phyloP scores from a whole-genome alignment of 2,329 filamentous ascomycete species.

The Hypocreales sp. region DNA sequence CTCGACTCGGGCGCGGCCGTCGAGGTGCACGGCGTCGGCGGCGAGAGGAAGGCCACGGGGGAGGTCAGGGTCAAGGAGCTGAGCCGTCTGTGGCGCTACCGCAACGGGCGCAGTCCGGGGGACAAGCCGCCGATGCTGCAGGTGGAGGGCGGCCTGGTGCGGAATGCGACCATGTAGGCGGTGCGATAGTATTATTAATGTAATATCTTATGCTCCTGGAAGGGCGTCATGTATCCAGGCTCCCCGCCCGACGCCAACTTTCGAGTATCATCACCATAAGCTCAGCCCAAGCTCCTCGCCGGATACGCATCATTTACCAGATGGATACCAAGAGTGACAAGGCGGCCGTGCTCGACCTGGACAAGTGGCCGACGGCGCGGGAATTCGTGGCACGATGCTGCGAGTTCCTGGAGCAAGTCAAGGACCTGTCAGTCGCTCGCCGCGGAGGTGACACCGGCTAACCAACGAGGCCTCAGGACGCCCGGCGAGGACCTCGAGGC shows the following conservation, averaged over 20 bases:
- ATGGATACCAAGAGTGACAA: too few species aligned
- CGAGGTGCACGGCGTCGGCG: conserved; percentile 19
- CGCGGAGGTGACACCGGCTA: too few species aligned
- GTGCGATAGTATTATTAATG: too few species aligned
- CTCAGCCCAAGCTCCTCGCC: too few species aligned
- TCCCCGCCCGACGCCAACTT: too few species aligned
- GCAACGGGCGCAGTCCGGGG: conserved; percentile 39
- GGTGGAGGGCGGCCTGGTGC: conserved; percentile 19
- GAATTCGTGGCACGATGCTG: conserved; percentile 12
- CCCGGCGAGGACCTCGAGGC: conserved; percentile 28
- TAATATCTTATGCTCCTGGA: too few species aligned
- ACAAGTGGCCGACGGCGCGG: conserved; percentile 12
- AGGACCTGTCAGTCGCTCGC: conserved; percentile 16
- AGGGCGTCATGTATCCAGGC: too few species aligned
- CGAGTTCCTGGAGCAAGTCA: conserved; percentile 15
- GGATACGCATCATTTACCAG: too few species aligned
- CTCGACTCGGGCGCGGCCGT: conserved; percentile 22
- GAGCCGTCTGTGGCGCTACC: conserved; percentile 46
- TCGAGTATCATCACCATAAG: too few species aligned
- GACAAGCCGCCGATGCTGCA: conserved; percentile 21
- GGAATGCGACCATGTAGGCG: conserved; percentile 22
- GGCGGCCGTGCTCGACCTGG: conserved; percentile 2
- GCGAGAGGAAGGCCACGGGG: conserved; percentile 11
- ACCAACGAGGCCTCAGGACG: conserved; percentile 17
- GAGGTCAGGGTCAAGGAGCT: conserved; percentile 41